These are phyloP conservation scores for Lactarius pseudohatsudake DNA, from an alignment of 768 basidiomycete species.

Conservation along the genomic window DNA sequence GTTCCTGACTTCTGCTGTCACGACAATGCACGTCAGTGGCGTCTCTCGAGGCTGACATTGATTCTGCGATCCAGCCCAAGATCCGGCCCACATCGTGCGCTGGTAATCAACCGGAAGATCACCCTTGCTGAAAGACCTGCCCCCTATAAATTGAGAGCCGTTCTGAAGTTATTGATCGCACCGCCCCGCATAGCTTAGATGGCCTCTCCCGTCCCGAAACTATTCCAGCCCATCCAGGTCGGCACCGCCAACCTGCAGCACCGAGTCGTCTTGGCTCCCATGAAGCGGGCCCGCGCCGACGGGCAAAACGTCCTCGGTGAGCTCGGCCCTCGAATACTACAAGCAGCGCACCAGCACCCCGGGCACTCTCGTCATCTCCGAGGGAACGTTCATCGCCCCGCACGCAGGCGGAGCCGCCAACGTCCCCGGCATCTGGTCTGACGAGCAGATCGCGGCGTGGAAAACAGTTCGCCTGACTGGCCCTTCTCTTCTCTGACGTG, in stretches of 20 bases:
- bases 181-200: too few species aligned
- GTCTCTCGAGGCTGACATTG: too few species aligned
- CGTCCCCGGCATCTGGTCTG: slow-evolving; percentile 50
- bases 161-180: too few species aligned
- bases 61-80: too few species aligned
- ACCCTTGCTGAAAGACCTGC: too few species aligned
- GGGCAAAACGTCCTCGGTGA: slow-evolving; percentile 38
- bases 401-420: slow-evolving; percentile 44
- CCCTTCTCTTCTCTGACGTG: neutral
- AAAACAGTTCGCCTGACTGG: slow-evolving; percentile 46
- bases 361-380: slow-evolving; percentile 57
- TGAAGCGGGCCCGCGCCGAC: slow-evolving; percentile 47
- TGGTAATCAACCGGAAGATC: too few species aligned
- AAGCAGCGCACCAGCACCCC: slow-evolving; percentile 45
- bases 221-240: slow-evolving; percentile 49
- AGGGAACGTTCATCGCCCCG: slow-evolving; percentile 53
- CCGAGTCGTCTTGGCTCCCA: slow-evolving; percentile 53
- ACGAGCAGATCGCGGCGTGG: slow-evolving; percentile 55
- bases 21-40: too few species aligned
- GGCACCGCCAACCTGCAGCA: slow-evolving; percentile 46
- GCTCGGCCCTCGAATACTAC: slow-evolving; percentile 46
- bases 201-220: slow-evolving; percentile 21
- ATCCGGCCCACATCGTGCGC: too few species aligned
- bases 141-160: too few species aligned
- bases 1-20: too few species aligned